Evolutionary conservation across 106 monocot genomes (phyloP).

Genomic region (Dioscorea zingiberensis): DNA sequence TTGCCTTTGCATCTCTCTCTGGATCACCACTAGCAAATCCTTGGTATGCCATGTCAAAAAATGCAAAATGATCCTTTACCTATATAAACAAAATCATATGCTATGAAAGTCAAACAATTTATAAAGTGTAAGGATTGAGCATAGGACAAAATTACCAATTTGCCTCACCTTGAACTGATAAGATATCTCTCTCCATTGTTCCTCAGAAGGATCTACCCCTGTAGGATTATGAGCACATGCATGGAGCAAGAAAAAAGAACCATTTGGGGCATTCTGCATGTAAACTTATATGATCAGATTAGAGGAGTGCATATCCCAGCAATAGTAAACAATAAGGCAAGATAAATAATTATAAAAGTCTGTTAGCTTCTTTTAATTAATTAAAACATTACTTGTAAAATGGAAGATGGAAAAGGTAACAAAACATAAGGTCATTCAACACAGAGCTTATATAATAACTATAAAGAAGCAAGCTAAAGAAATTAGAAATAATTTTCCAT

Average conservation of each 20-base stretch:
- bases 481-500: neutral
- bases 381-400: too few relatives aligned
- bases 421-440: too few relatives aligned
- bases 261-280: slow-evolving; percentile 89
- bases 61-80: slow-evolving; percentile 97
- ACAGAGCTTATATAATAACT: neutral
- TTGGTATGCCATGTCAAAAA: slow-evolving; percentile 99
- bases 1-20: slow-evolving; percentile 94
- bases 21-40: slow-evolving; percentile 98
- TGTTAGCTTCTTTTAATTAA: too few relatives aligned
- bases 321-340: too few relatives aligned
- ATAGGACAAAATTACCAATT: neutral
- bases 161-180: slow-evolving; percentile 79
- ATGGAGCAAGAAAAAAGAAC: slow-evolving; percentile 98
- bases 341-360: too few relatives aligned
- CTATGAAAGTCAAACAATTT: neutral
- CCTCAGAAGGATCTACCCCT: slow-evolving; percentile 96
- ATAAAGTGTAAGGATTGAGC: neutral
- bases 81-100: slow-evolving; percentile 10
- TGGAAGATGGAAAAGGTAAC: too few relatives aligned
- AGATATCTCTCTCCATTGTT: slow-evolving; percentile 98
- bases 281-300: neutral
- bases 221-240: slow-evolving; percentile 99
- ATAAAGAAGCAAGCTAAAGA: neutral
- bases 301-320: too few relatives aligned